Percentiles rank a stretch among this genome's conserved stretches.
Evolutionary conservation across 257 asterid species (phyloP).

Genomic region (Schizonepeta tenuifolia): DNA sequence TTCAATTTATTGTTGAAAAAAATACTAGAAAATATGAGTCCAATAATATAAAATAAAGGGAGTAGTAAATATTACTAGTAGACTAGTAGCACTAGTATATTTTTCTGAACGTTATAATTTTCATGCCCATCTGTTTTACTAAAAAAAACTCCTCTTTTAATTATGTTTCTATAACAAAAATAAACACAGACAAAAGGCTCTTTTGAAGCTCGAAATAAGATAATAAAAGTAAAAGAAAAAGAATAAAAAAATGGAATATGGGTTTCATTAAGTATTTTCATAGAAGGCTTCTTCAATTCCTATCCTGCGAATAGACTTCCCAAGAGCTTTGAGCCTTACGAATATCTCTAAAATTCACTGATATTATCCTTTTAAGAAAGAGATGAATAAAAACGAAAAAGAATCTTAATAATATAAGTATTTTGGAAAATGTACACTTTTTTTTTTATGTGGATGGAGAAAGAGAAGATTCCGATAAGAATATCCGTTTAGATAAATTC

Average conservation of each 20-base stretch:
- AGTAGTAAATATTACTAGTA: too few species aligned
- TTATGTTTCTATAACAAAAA: too few species aligned
- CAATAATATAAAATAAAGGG: too few species aligned
- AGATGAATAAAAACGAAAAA: not conserved
- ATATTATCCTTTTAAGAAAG: slow-evolving; percentile 24
- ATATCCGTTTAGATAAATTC: slow-evolving; percentile 39
- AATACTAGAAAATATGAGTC: too few species aligned
- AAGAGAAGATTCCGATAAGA: slow-evolving; percentile 40
- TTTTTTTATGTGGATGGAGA: slow-evolving; percentile 36
- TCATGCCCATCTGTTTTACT: too few species aligned
- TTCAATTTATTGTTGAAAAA: not conserved
- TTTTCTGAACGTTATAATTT: too few species aligned
- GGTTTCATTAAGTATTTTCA: too few species aligned
- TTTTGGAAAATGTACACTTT: slow-evolving; percentile 3
- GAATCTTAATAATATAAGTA: not conserved
- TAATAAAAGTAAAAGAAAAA: not conserved
- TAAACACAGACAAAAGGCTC: too few species aligned
- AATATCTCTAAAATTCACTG: not conserved
- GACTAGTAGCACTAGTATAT: too few species aligned
- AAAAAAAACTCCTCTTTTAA: not conserved
- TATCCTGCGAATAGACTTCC: slow-evolving; percentile 32
- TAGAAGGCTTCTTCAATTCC: not conserved
- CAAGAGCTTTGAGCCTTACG: slow-evolving; percentile 36
- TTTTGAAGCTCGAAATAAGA: not conserved
- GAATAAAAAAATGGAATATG: not conserved